These are phyloP conservation scores for Paraglomus brasilianum DNA, from an alignment of 192 early-diverging fungal genomes.

Conservation along the genomic window DNA sequence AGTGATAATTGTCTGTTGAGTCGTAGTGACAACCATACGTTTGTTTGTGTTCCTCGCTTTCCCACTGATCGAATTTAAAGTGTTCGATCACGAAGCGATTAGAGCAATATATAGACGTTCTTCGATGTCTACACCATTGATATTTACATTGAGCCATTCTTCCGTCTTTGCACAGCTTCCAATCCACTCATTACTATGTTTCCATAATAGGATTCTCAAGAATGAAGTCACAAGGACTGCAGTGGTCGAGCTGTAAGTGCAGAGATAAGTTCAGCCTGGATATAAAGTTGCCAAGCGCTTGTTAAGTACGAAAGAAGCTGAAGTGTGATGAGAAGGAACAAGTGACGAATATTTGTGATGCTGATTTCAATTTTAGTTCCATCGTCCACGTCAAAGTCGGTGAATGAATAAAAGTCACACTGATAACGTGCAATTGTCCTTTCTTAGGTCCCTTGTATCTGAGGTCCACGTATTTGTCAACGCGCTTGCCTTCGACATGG, in stretches of 20 bases:
- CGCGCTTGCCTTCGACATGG: constrained; percentile 1
- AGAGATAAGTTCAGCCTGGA: constrained; percentile 1
- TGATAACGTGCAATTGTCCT: constrained; percentile 61
- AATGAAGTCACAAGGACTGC: constrained; percentile 18
- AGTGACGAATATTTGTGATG: background rate
- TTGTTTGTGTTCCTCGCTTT: constrained; percentile 25
- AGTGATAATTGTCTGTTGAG: constrained; percentile 3
- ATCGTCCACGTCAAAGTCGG: constrained; percentile 10
- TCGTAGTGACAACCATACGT: background rate
- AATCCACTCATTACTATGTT: constrained; percentile 6
- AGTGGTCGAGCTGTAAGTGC: background rate
- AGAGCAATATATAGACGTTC: constrained; percentile 5
- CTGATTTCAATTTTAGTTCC: background rate
- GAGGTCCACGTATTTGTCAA: background rate
- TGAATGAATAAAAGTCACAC: constrained; percentile 55
- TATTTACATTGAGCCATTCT: constrained; percentile 14
- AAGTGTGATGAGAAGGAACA: constrained; percentile 9
- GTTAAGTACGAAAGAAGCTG: constrained; percentile 24
- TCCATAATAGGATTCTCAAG: constrained; percentile 24
- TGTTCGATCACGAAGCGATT: constrained; percentile 18
- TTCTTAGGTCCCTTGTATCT: constrained; percentile 51
- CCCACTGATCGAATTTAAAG: constrained; percentile 15
- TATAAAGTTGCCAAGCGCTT: constrained; percentile 1
- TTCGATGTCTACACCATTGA: constrained; percentile 5
- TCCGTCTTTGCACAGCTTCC: background rate